These are phyloP conservation scores for Clavispora carvajalis DNA, from an alignment of 805 yeast species.

Conservation along the genomic window DNA sequence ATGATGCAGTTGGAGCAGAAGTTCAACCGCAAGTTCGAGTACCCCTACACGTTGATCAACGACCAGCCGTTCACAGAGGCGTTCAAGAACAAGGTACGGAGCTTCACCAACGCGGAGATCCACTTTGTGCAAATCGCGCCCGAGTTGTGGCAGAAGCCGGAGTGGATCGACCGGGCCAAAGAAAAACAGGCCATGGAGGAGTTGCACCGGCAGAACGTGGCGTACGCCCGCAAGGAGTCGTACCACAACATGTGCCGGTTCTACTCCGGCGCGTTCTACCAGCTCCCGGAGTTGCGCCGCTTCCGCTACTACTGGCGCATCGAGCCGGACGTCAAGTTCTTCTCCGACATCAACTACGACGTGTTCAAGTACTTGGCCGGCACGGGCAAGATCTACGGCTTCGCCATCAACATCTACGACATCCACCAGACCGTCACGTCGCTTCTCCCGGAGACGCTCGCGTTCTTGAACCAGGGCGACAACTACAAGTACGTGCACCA, in stretches of 20 bases:
- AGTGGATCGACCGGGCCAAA: constrained; percentile 41
- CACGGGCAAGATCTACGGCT: constrained; percentile 69
- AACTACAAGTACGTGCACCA: constrained; percentile 47
- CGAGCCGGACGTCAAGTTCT: constrained; percentile 69
- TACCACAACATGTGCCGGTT: constrained; percentile 86
- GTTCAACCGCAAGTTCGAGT: constrained; percentile 66
- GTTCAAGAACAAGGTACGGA: constrained; percentile 45
- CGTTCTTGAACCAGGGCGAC: constrained; percentile 52
- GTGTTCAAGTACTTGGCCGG: constrained; percentile 69
- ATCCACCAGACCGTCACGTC: constrained; percentile 57
- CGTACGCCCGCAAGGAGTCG: constrained; percentile 56
- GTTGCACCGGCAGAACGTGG: constrained; percentile 41
- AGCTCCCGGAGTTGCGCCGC: constrained; percentile 56
- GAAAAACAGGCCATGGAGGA: constrained; percentile 37
- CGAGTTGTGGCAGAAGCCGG: constrained; percentile 57
- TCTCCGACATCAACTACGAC: constrained; percentile 67
- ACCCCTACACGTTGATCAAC: constrained; percentile 78
- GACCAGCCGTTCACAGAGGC: constrained; percentile 58
- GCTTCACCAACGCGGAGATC: constrained; percentile 26
- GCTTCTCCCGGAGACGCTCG: constrained; percentile 66
- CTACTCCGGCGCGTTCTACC: constrained; percentile 59
- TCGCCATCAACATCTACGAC: constrained; percentile 64
- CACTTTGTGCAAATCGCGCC: constrained; percentile 38
- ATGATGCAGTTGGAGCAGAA: constrained; percentile 55
- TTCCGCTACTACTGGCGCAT: constrained; percentile 76